Conservation (phyloP, 768 basidiomycete species). For the Pleurotus tuber-regium region DNA sequence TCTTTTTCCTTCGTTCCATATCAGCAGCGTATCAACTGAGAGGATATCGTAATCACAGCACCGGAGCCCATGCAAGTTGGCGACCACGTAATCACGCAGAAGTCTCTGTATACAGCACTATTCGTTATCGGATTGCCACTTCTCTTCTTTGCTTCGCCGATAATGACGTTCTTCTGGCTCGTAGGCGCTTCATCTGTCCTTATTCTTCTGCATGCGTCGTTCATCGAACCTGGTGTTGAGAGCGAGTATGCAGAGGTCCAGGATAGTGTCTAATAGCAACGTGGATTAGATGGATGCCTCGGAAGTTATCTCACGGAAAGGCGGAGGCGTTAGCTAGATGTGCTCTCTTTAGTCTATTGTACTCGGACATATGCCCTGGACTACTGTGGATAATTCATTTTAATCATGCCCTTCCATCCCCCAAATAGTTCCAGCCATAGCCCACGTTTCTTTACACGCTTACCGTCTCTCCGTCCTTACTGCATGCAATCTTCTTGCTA, state of each 20-base stretch:
- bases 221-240: constrained; percentile 95
- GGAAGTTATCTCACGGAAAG: too few species aligned
- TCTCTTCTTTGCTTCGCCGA: constrained; percentile 74
- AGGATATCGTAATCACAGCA: constrained; percentile 39
- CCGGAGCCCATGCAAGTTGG: constrained; percentile 85
- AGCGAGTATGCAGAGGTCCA: constrained; percentile 86
- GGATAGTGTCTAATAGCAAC: constrained; percentile 56
- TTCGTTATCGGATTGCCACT: constrained; percentile 92
- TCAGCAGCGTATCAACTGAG: constrained; percentile 1
- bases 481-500: too few species aligned
- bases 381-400: too few species aligned
- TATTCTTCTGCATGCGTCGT: constrained; percentile 80
- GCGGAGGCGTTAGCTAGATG: too few species aligned
- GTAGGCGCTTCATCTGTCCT: constrained; percentile 84
- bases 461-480: too few species aligned
- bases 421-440: too few species aligned
- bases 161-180: constrained; percentile 91
- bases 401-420: too few species aligned
- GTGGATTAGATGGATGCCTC: too few species aligned
- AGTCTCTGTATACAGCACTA: constrained; percentile 81
- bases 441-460: too few species aligned
- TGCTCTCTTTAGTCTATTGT: too few species aligned
- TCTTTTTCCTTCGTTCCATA: not conserved
- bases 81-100: constrained; percentile 81
- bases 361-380: too few species aligned